Evolutionary conservation across 2,329 filamentous ascomycete species (phyloP), one percentile per base, ranked within the genome.

Genomic region (Fusarium hostae): DNA sequence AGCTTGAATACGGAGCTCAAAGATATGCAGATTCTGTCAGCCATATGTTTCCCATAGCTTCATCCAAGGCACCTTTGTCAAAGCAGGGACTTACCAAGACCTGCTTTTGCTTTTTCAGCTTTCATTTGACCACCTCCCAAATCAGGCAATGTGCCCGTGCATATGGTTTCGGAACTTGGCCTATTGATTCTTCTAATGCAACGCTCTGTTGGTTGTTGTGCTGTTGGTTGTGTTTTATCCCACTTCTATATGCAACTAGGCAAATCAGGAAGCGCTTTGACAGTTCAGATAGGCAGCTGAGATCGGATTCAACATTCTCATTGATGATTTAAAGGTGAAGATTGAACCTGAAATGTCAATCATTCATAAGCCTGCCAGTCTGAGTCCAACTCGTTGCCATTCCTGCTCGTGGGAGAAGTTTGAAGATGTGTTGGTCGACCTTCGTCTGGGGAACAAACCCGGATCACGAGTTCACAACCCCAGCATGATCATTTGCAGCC

Each of bases 161-260:
- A 30, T 12, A 30, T 22, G 9, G 12, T 9, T 18, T 34, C 18
- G 12, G 8, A 56, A 6, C 0, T 15, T 39, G 41, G 24, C 1
- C 32, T 18, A 7, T 5, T 47, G 32, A 30, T 39, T 4, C 24
- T n/a, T 8, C 3, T 13, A 24, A 58, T 47, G 54, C 16, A 58
- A 58, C 54, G 32, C 24, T 47, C 15, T 47, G 54, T 57, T 57
- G 54, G 54, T 57, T 57, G 20, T 57, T 28, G 18, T 57, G 54
- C 24, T 57, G 54, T 58, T 58, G 54, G 54, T 39, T 58, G 20
- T 58, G 32, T 47, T 28, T 47, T 15, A 41, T 58, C 40, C 41
- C 54, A 58, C 54, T 47, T 47, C 13, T 39, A 15, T 39, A 58
- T 58, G 54, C 54, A 58, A 18, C 41, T 39, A 58, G 5, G 9